Conservation (phyloP, 2,329 filamentous ascomycete genomes). For the Calonectria pauciramosa region DNA sequence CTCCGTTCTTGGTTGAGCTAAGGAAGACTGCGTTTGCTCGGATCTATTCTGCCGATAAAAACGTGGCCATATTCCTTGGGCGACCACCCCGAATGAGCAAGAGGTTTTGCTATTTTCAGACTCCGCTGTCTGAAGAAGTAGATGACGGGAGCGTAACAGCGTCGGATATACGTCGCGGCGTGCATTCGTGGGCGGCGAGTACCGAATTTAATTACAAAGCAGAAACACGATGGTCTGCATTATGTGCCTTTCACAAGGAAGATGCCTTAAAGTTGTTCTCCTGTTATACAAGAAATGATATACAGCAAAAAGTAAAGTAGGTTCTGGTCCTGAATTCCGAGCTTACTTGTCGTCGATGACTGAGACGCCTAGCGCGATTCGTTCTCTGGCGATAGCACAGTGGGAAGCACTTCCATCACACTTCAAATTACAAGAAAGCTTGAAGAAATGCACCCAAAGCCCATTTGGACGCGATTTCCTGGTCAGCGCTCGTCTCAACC, state of each 20-base stretch:
- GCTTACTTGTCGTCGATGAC: neutral
- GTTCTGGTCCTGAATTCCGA: neutral
- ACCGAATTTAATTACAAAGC: conserved; percentile 4
- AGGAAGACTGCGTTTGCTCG: conserved; percentile 56
- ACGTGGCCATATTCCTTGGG: conserved; percentile 62
- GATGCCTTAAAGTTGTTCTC: conserved; percentile 20
- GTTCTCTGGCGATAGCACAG: neutral
- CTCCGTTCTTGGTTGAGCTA: conserved; percentile 56
- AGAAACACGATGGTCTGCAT: conserved; percentile 26
- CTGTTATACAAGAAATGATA: neutral
- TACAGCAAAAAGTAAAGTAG: neutral
- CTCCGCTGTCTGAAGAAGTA: conserved; percentile 15
- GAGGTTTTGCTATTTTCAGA: conserved; percentile 55
- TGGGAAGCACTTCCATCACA: conserved; percentile 20
- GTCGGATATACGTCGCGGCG: neutral
- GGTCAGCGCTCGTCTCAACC: conserved; percentile 12
- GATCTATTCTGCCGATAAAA: conserved; percentile 61
- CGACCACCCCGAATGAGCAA: conserved; percentile 60
- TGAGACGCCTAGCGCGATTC: neutral
- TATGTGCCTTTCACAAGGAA: conserved; percentile 30
- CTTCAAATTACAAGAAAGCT: conserved; percentile 2
- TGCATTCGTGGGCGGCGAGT: conserved; percentile 11
- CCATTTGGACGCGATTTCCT: conserved; percentile 25
- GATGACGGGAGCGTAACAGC: neutral
- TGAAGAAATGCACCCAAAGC: neutral